Evolutionary conservation across 805 yeast genomes (phyloP).

Genomic region (Yamadazyma tumulicola): DNA sequence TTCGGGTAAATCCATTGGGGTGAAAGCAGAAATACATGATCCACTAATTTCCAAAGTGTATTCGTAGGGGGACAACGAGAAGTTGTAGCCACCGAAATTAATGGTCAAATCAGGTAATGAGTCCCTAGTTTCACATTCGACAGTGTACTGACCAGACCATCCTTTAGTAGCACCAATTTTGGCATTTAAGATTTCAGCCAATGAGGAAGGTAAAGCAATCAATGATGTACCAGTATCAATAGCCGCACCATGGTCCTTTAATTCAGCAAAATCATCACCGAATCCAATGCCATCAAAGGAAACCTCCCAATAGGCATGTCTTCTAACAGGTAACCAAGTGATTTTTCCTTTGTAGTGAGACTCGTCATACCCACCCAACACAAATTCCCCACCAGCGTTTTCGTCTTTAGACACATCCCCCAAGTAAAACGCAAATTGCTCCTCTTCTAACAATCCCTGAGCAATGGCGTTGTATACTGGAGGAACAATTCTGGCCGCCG

Average conservation of each 20-base stretch:
- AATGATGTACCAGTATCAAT: conserved; percentile 98
- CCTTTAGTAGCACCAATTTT: conserved; percentile 96
- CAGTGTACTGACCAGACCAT: conserved; percentile 95
- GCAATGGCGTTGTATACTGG: conserved; percentile 88
- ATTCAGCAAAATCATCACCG: conserved; percentile 87
- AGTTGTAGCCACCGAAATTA: conserved; percentile 85
- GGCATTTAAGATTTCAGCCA: conserved; percentile 92
- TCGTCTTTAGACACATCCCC: conserved; percentile 71
- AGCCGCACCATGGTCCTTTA: conserved; percentile 88
- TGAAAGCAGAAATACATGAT: conserved; percentile 92
- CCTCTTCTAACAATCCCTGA: conserved; percentile 76
- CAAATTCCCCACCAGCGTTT: conserved; percentile 82
- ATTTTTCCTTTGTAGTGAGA: conserved; percentile 75
- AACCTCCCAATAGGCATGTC: conserved; percentile 99
- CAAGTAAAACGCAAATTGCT: conserved; percentile 85
- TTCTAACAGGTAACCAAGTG: conserved; percentile 95
- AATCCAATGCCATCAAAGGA: conserved; percentile 84
- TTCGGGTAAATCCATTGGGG: conserved; percentile 96
- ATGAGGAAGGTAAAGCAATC: conserved; percentile 89
- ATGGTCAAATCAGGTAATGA: conserved; percentile 88
- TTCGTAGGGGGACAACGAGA: conserved; percentile 84
- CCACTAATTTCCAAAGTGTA: conserved; percentile 94
- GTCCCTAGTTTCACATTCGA: conserved; percentile 86
- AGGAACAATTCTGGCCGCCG: conserved; percentile 87
- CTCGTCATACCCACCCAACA: conserved; percentile 91